phyloP scores from a whole-genome alignment of 495 filamentous ascomycete genomes.

The Glonium stellatum region DNA sequence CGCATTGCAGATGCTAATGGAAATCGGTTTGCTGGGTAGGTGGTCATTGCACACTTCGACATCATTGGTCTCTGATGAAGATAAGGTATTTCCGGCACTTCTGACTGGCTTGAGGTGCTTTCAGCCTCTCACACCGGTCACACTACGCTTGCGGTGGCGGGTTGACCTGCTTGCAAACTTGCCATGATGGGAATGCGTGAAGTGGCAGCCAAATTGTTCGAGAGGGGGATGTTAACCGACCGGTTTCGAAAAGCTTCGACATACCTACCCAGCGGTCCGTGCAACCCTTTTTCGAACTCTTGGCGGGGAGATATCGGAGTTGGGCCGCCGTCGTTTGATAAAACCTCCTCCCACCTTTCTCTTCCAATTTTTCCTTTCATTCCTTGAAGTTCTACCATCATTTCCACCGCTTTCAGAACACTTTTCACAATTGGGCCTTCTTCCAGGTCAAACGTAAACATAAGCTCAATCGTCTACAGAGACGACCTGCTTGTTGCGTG shows the following conservation, averaged over 20 bases:
- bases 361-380: background rate
- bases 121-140: background rate
- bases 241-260: background rate
- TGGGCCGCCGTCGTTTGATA: background rate
- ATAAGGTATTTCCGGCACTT: background rate
- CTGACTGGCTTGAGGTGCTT: background rate
- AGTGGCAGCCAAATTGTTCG: background rate
- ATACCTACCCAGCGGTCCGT: background rate
- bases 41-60: no score
- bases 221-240: background rate
- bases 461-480: constrained; percentile 11
- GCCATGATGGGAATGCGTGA: background rate
- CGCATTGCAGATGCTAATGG: background rate
- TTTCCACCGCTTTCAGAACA: constrained; percentile 8
- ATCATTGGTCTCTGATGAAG: no score
- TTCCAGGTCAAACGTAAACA: constrained; percentile 18
- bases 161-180: no score
- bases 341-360: background rate
- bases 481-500: constrained; percentile 18
- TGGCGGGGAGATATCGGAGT: background rate
- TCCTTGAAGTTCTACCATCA: background rate
- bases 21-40: background rate
- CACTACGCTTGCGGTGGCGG: no score
- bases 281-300: background rate
- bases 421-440: constrained; percentile 8